These are phyloP conservation scores for Solanum tarapatanum DNA, from an alignment of 257 asterid species.

Conservation along the genomic window DNA sequence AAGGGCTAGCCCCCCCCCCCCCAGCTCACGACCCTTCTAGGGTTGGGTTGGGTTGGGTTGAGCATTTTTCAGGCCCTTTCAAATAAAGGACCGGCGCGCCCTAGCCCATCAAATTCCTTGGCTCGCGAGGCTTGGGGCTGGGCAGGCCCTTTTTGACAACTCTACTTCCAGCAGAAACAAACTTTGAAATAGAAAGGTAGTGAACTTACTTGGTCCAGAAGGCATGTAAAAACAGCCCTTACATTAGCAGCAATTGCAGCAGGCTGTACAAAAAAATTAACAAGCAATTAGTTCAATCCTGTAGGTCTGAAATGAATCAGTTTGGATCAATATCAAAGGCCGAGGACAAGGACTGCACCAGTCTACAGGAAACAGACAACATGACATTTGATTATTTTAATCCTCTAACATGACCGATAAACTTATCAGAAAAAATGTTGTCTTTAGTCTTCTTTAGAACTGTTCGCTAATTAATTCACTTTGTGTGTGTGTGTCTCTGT, in stretches of 20 bases:
- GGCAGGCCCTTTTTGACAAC: not conserved
- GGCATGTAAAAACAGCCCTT: slow-evolving; percentile 86
- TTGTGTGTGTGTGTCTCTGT: not conserved
- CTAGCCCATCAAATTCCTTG: not conserved
- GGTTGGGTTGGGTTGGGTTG: not conserved
- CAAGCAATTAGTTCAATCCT: slow-evolving; percentile 6
- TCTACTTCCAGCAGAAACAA: slow-evolving; percentile 7
- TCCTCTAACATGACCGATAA: not conserved
- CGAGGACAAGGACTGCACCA: not conserved
- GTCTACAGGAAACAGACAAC: not conserved
- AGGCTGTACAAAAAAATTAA: slow-evolving; percentile 49
- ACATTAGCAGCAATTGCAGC: slow-evolving; percentile 76
- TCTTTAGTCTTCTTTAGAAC: not conserved
- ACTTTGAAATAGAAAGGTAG: slow-evolving; percentile 4
- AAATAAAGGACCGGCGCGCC: too few species aligned
- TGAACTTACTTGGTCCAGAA: slow-evolving; percentile 70
- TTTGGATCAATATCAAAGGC: not conserved
- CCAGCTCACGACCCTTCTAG: too few species aligned
- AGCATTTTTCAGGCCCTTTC: not conserved
- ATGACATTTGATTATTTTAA: not conserved
- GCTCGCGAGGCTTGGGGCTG: not conserved
- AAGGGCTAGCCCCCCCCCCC: not conserved
- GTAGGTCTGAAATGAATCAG: not conserved
- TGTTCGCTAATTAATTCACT: not conserved
- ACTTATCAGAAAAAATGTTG: not conserved